A percentile compares a stretch with the other conserved stretches of the same genome.
phyloP scores from a whole-genome alignment of 352 stramenopile species.

The Globisporangium paddicum region DNA sequence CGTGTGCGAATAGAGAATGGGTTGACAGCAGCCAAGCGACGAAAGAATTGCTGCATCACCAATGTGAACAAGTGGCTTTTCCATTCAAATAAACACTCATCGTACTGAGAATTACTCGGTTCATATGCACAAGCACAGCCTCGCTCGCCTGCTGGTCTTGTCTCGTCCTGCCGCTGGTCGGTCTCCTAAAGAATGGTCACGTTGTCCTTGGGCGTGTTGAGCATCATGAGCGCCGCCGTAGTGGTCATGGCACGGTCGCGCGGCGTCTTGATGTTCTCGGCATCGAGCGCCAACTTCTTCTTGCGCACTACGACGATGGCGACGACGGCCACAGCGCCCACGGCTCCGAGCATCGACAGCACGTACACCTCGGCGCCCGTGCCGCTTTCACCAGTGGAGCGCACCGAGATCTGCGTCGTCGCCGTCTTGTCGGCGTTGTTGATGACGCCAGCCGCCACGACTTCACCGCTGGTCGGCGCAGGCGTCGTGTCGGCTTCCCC shows the following conservation, averaged over 20 bases:
- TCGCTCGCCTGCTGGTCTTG: background rate
- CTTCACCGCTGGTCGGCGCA: background rate
- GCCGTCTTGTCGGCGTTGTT: background rate
- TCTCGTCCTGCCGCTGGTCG: background rate
- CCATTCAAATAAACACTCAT: too few species aligned
- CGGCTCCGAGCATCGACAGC: constrained; percentile 23
- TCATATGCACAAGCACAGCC: background rate
- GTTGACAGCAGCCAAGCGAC: too few species aligned
- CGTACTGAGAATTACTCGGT: too few species aligned
- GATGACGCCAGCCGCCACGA: constrained; percentile 17
- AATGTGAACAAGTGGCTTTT: too few species aligned
- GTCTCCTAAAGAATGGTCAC: constrained; percentile 27
- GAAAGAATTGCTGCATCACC: too few species aligned
- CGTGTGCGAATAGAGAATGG: too few species aligned
- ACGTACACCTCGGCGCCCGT: constrained; percentile 30
- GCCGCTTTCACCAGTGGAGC: constrained; percentile 5
- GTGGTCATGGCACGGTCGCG: constrained; percentile 26
- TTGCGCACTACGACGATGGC: constrained; percentile 59
- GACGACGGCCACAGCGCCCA: constrained; percentile 37
- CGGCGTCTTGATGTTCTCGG: constrained; percentile 56
- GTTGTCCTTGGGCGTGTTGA: constrained; percentile 52
- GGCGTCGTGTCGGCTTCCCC: constrained; percentile 1
- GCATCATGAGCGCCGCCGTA: constrained; percentile 21
- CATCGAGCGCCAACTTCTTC: constrained; percentile 63
- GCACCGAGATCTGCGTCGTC: constrained; percentile 25